These are phyloP conservation scores for Pichia membranifaciens DNA, from an alignment of 805 yeast species.

Conservation along the genomic window DNA sequence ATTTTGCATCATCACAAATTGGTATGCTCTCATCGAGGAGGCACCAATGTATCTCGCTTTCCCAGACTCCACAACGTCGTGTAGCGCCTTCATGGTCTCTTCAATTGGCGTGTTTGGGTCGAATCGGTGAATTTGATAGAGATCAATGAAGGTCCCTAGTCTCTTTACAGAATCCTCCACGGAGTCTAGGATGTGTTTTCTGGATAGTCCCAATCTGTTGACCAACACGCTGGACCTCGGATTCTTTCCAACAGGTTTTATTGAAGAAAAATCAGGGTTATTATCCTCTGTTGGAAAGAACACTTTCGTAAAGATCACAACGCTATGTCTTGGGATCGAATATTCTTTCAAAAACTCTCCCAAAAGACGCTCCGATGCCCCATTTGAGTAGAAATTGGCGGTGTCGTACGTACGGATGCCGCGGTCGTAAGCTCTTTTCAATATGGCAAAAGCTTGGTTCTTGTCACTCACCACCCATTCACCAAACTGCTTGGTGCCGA, in stretches of 20 bases:
- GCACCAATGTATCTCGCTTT: constrained; percentile 53
- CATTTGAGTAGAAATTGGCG: constrained; percentile 31
- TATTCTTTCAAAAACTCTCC: constrained; percentile 26
- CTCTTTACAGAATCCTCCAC: constrained; percentile 35
- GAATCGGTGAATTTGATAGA: constrained; percentile 51
- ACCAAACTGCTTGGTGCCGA: constrained; percentile 33
- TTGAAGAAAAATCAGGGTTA: constrained; percentile 7
- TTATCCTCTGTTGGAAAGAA: constrained; percentile 10
- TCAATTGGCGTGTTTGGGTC: constrained; percentile 43
- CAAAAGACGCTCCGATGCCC: constrained; percentile 22
- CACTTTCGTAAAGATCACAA: constrained; percentile 27
- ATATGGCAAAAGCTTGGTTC: constrained; percentile 36
- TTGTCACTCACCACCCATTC: constrained; percentile 43
- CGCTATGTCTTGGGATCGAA: constrained; percentile 24
- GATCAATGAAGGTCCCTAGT: constrained; percentile 47
- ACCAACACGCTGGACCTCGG: constrained; percentile 11
- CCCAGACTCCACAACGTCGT: constrained; percentile 44
- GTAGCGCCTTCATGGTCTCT: constrained; percentile 52
- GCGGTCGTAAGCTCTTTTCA: constrained; percentile 33
- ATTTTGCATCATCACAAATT: constrained; percentile 48
- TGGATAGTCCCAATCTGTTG: constrained; percentile 36
- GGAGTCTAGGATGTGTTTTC: constrained; percentile 45
- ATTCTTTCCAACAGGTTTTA: neutral
- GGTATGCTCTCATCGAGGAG: constrained; percentile 50
- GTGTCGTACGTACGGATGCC: constrained; percentile 43